These are phyloP conservation scores for Balamuthia mandrillaris DNA, from an alignment of 208 protist species.

Conservation along the genomic window DNA sequence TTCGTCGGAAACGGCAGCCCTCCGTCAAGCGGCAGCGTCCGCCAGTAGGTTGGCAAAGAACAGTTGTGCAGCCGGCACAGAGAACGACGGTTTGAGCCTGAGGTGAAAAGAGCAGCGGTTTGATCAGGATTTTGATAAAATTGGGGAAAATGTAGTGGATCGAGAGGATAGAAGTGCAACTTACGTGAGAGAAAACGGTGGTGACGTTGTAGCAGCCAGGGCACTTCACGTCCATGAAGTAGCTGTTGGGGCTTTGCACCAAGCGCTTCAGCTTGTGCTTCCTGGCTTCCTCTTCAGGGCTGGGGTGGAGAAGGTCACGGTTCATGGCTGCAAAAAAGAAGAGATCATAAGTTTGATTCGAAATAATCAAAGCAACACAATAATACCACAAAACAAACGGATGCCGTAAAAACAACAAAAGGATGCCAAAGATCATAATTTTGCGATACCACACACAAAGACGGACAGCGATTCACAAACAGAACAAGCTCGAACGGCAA, in stretches of 20 bases:
- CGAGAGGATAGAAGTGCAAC: not conserved
- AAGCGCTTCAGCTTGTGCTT: slow-evolving; percentile 99
- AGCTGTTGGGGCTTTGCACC: slow-evolving; percentile 98
- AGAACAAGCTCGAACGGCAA: too few species aligned
- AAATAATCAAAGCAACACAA: too few species aligned
- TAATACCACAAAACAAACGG: too few species aligned
- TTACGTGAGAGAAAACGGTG: slow-evolving; percentile 93
- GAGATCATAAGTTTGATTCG: too few species aligned
- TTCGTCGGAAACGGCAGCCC: slow-evolving; percentile 91
- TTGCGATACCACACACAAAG: too few species aligned
- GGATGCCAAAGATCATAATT: too few species aligned
- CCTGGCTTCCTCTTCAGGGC: slow-evolving; percentile 84
- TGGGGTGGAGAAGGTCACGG: slow-evolving; percentile 94
- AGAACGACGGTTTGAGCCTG: slow-evolving; percentile 91
- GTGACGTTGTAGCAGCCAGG: slow-evolving; percentile 91
- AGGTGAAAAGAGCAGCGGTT: not conserved
- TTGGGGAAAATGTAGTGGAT: not conserved
- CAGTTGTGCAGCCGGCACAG: slow-evolving; percentile 90
- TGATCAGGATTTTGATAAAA: not conserved
- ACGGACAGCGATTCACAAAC: too few species aligned
- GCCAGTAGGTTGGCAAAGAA: slow-evolving; percentile 96
- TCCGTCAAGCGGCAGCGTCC: slow-evolving; percentile 93
- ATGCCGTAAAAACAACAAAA: too few species aligned
- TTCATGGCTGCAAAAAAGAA: not conserved
- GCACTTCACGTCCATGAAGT: slow-evolving; percentile 99